Evolutionary conservation across 2,329 filamentous ascomycete genomes (phyloP), one percentile per base, ranked within the genome.

Genomic region (Ascochyta pisi): DNA sequence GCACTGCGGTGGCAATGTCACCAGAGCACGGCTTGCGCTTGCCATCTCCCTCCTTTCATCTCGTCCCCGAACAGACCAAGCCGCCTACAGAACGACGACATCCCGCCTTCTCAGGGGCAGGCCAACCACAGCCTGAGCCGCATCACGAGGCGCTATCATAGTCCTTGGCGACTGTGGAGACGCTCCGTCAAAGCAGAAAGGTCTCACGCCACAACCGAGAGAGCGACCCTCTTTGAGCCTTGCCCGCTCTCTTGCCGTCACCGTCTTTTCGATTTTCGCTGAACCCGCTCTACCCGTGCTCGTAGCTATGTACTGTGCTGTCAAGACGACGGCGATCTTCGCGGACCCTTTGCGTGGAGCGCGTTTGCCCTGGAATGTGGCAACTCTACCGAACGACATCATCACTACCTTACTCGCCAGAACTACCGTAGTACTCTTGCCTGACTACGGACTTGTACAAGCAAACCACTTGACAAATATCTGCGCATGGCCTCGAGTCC

Each of bases 21-120:
- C 54, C 37, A 41, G 33, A 50, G 56, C 43, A 55, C 54, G 55
- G 61, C 53, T 47, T 47, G 54, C 52, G 57, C 54, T 27, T 54
- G 47, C 42, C 52, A 65, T 63, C 56, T 41, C 45, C 60, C 42
- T 60, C 63, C 64, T 61, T 62, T 65, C 63, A 66, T 67, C 63
- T 64, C 42, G 31, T 51, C 53, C 42, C 42, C 42, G 47, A 56
- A 31, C 47, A 44, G n/a, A 49, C 41, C 44, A 57, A 40, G 49
- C 49, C 54, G 39, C 19, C 49, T 57, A 9, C 22, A 40, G 46
- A 19, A 31, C 33, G 31, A 49, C 39, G 35, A 40, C 44, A 41
- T 48, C 39, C 54, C 54, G 54, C 44, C 39, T 34, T 40, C 42
- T 57, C 54, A 57, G 54, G 54, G 54, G 54, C 33, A 44, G 49